Base-by-base conservation (phyloP, 164 flowering plant species). In the Vitis riparia region DNA sequence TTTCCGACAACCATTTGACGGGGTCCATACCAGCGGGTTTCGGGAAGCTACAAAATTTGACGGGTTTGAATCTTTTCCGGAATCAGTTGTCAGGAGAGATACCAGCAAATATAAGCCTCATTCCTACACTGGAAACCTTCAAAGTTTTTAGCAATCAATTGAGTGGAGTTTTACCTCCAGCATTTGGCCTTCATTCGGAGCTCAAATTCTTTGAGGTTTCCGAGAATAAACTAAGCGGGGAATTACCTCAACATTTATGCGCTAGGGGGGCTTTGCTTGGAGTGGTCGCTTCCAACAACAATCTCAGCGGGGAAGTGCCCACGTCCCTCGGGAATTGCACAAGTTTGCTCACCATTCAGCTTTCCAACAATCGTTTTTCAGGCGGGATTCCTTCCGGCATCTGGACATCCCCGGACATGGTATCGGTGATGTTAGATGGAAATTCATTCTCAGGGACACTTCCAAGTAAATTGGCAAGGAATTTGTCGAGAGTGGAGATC, bases 21-120 rank as follows among this genome's bases (percentile, higher is more conserved):
- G 98, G 98, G 13, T 1, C 79, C 5, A 77, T 94, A 6, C 97
- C 97, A 0, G 81, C 75, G 30, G 89, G 70, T 17, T 72, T 94
- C 27, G 92, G 87, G 5, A 87, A 82, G 66, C 71, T 89, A 32
- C 27, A 69, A 49, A 74, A 74, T 1, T 55, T 92, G 77, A 17
- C 47, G 8, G 1, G 17, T 0, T 63, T 94, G 62, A 58, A 27
- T 16, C 52, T 92, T 68, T 83, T 71, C 23, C 0, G 4, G 1
- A 94, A 94, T 66, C 66, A 73, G 11, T 71, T 92, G 4, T 69
- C 82, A 3, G 97, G 92, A 0, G 76, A 67, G 32, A 51, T 88
- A 23, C 23, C 23, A 23, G 23, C 23, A 23, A 23, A 23, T 23
- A 23, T 23, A 23, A 23, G 23, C 23, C 23, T 23, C 23, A 23